Percentiles rank a stretch among this genome's conserved stretches.
Conservation (phyloP, 1,139 yeast genomes). For the Maudiozyma humilis region DNA sequence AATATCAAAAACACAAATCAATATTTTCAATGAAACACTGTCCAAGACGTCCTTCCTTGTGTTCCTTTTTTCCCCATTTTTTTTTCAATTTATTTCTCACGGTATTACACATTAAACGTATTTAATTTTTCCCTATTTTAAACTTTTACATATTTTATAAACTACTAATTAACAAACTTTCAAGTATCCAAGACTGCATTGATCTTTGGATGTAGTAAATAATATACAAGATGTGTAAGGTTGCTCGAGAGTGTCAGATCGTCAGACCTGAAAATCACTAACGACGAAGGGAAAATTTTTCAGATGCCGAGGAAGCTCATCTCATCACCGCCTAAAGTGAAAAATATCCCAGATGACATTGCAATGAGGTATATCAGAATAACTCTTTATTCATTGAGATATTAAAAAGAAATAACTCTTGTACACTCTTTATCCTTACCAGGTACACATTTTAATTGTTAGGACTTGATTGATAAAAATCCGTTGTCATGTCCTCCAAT, state of each 20-base stretch:
- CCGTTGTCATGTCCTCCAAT: conserved; percentile 66
- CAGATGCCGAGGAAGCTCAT: neutral
- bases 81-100: neutral
- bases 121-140: neutral
- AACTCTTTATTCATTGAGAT: neutral
- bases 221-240: neutral
- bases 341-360: neutral
- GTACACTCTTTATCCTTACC: neutral
- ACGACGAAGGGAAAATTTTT: conserved; percentile 1
- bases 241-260: too few species aligned
- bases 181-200: neutral
- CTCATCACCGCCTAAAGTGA: neutral
- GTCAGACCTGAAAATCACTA: neutral
- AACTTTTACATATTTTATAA: too few species aligned
- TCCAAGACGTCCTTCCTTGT: neutral
- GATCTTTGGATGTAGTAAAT: neutral
- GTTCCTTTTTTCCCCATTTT: neutral
- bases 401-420: too few species aligned
- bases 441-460: neutral
- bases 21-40: neutral
- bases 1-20: neutral
- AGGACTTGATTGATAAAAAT: neutral
- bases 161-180: neutral
- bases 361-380: neutral
- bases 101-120: neutral